Conservation (phyloP, 1,284 basidiomycete species). For the Cutaneotrichosporon spelunceum region DNA sequence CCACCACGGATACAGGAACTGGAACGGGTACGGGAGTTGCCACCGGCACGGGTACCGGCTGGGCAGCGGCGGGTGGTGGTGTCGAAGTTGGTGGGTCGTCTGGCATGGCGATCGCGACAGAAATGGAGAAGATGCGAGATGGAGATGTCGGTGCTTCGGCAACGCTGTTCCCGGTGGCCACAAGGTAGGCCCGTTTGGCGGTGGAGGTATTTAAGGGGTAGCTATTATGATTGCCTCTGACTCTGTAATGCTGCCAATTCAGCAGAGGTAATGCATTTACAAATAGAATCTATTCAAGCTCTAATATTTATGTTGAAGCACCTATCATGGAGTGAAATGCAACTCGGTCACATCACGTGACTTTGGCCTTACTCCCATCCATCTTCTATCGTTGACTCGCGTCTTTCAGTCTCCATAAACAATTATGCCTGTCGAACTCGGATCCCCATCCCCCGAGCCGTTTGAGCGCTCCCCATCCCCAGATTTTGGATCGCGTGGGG, state of each 20-base stretch:
- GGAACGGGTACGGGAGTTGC: too few species aligned
- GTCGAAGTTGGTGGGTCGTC: neutral
- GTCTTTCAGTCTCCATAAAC: neutral
- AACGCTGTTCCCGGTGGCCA: neutral
- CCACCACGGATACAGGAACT: too few species aligned
- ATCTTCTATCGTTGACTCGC: neutral
- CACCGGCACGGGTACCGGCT: neutral
- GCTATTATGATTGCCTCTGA: too few species aligned
- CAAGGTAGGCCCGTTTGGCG: neutral
- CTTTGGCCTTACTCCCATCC: too few species aligned
- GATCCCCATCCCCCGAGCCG: constrained; percentile 20
- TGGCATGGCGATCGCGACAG: neutral
- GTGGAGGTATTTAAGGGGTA: too few species aligned
- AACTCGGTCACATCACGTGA: neutral
- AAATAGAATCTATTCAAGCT: neutral
- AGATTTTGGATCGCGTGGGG: neutral
- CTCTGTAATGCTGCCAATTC: too few species aligned
- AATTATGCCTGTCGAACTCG: constrained; percentile 17
- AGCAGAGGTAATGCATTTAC: too few species aligned
- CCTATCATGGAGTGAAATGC: neutral
- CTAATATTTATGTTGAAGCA: neutral
- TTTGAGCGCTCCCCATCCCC: constrained; percentile 21
- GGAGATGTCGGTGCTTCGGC: neutral
- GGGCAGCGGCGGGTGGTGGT: neutral
- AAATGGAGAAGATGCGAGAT: neutral